Evolutionary conservation across 148 eudicot genomes (phyloP).

Genomic region (Rhododendron mucronatum): DNA sequence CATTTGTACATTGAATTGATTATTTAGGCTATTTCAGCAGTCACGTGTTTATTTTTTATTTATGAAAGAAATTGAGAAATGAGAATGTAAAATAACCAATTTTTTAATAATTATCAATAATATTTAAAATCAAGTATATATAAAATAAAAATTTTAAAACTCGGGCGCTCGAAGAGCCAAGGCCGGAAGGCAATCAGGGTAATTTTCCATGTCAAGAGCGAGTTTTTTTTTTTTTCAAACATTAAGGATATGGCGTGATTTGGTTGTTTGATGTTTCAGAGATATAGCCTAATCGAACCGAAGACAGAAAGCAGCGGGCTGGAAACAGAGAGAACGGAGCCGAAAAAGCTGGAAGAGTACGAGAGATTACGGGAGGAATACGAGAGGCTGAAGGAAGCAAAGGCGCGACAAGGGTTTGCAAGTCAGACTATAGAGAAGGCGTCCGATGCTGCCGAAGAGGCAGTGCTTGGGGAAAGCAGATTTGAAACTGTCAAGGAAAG

Average conservation of each 20-base stretch:
- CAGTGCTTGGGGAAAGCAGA: neutral
- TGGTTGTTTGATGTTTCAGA: neutral
- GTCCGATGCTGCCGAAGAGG: neutral
- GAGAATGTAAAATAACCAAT: too few species aligned
- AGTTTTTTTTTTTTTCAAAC: too few species aligned
- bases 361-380: neutral
- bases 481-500: neutral
- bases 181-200: neutral
- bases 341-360: neutral
- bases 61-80: too few species aligned
- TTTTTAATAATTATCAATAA: too few species aligned
- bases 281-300: neutral
- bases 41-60: too few species aligned
- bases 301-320: neutral
- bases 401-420: neutral
- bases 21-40: too few species aligned
- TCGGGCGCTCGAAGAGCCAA: too few species aligned
- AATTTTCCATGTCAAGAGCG: neutral
- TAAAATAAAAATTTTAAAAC: too few species aligned
- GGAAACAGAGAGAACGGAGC: neutral
- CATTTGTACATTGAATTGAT: too few species aligned
- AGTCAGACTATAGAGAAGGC: neutral
- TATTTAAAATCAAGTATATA: too few species aligned
- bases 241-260: neutral
- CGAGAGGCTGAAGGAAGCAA: neutral